Percentiles rank a stretch among this genome's conserved stretches.
phyloP scores from a whole-genome alignment of 768 basidiomycete species.

The Xerocomus spinulosus region DNA sequence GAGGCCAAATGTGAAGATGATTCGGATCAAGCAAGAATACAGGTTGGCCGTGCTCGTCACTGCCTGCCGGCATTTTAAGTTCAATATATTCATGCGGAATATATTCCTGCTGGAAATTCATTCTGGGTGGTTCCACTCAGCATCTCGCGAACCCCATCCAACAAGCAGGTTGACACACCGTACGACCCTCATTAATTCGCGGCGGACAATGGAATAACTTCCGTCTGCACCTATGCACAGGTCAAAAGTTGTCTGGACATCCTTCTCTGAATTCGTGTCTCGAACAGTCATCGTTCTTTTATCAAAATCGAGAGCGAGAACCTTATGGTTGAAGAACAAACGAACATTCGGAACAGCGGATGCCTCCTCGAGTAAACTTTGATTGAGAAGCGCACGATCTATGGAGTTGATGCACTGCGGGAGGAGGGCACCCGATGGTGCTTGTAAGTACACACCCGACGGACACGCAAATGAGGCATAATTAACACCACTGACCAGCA shows the following conservation, averaged over 20 bases:
- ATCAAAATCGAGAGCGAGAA: constrained; percentile 73
- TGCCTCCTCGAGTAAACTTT: constrained; percentile 75
- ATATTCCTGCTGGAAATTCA: constrained; percentile 94
- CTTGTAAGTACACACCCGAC: constrained; percentile 21
- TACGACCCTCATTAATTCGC: constrained; percentile 92
- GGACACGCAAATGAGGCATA: constrained; percentile 18
- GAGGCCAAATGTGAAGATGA: constrained; percentile 99
- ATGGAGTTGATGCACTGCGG: constrained; percentile 90
- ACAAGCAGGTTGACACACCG: constrained; percentile 50
- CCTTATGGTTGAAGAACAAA: constrained; percentile 78
- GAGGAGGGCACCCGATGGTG: constrained; percentile 20
- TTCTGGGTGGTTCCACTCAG: constrained; percentile 47
- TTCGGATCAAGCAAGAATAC: constrained; percentile 86
- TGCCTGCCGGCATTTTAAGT: constrained; percentile 87
- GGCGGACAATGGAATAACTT: constrained; percentile 84
- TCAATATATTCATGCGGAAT: constrained; percentile 96
- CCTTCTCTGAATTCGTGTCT: constrained; percentile 40
- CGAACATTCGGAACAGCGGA: constrained; percentile 58
- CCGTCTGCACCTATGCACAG: constrained; percentile 92
- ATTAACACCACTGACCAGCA: constrained; percentile 7
- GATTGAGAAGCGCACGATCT: constrained; percentile 83
- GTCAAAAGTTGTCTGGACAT: constrained; percentile 56
- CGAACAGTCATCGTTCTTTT: constrained; percentile 49
- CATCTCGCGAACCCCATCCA: constrained; percentile 3
- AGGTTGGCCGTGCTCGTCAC: constrained; percentile 53